Conservation (phyloP, 2,329 filamentous ascomycete genomes). For the Penicillium verrucosum region DNA sequence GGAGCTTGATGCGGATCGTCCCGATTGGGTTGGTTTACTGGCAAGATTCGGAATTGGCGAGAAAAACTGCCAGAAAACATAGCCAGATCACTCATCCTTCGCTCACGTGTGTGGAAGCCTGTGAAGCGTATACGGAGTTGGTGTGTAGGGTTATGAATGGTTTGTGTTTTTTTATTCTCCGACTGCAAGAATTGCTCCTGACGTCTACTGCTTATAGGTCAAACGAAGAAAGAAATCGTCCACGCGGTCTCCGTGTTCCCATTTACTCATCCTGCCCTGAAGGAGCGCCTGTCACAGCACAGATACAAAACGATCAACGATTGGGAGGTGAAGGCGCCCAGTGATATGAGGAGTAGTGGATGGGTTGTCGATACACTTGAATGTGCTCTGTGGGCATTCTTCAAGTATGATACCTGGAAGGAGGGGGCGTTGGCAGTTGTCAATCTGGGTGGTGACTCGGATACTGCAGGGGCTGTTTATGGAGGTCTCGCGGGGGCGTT, state of each 20-base stretch:
- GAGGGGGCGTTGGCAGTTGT: constrained; percentile 41
- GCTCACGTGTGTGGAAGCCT: constrained; percentile 39
- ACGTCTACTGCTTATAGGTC: constrained; percentile 1
- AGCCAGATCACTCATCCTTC: constrained; percentile 41
- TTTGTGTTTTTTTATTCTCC: neutral
- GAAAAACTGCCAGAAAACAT: constrained; percentile 24
- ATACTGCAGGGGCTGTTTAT: constrained; percentile 46
- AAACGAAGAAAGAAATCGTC: constrained; percentile 17
- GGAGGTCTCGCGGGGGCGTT: constrained; percentile 44
- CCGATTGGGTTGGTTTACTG: constrained; percentile 37
- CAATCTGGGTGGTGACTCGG: constrained; percentile 45
- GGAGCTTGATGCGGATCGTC: constrained; percentile 44
- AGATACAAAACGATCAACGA: constrained; percentile 17
- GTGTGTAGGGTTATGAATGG: constrained; percentile 32
- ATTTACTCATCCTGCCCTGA: constrained; percentile 11
- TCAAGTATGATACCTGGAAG: constrained; percentile 36
- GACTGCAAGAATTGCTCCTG: neutral
- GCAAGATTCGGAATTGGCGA: constrained; percentile 22
- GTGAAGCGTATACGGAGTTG: constrained; percentile 37
- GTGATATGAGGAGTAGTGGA: constrained; percentile 36
- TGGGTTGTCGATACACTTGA: constrained; percentile 45
- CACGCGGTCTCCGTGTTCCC: constrained; percentile 3
- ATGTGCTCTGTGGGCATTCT: constrained; percentile 44
- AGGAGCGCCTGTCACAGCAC: constrained; percentile 12
- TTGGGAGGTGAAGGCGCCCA: constrained; percentile 24